Percentiles rank a stretch among this genome's conserved stretches.
Conservation (phyloP, 208 protist species). For the Leishmania mexicana region DNA sequence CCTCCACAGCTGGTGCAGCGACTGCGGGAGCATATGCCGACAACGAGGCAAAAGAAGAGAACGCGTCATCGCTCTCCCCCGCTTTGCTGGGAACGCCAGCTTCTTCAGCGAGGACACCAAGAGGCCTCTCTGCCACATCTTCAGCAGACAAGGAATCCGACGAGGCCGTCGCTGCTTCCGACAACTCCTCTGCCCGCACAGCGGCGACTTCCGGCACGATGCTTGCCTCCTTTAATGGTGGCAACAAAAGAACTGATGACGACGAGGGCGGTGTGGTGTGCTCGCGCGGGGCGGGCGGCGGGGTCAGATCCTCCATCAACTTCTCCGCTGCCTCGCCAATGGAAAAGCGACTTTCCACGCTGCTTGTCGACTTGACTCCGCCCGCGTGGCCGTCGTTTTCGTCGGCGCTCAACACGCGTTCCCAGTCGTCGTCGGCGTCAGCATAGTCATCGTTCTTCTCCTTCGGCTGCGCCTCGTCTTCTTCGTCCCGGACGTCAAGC, state of each 20-base stretch:
- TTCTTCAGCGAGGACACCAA: background rate
- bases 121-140: background rate
- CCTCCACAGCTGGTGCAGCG: background rate
- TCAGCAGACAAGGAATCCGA: background rate
- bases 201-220: background rate
- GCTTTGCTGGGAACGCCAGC: background rate
- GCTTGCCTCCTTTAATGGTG: background rate
- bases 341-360: background rate
- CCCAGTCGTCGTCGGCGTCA: slow-evolving; percentile 20
- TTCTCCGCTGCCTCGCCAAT: background rate
- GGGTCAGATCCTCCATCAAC: background rate
- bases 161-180: background rate
- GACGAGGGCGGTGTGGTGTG: slow-evolving; percentile 15
- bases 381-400: background rate
- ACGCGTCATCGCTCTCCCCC: background rate
- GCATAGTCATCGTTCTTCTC: slow-evolving; percentile 9
- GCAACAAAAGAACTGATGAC: slow-evolving; percentile 10
- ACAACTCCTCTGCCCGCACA: background rate
- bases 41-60: background rate
- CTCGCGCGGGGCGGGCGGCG: slow-evolving; percentile 21
- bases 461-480: background rate
- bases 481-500: background rate
- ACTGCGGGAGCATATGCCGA: background rate
- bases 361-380: background rate
- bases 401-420: slow-evolving; percentile 4